Base-by-base conservation (phyloP, 768 basidiomycete species). In the Boletus sp. region DNA sequence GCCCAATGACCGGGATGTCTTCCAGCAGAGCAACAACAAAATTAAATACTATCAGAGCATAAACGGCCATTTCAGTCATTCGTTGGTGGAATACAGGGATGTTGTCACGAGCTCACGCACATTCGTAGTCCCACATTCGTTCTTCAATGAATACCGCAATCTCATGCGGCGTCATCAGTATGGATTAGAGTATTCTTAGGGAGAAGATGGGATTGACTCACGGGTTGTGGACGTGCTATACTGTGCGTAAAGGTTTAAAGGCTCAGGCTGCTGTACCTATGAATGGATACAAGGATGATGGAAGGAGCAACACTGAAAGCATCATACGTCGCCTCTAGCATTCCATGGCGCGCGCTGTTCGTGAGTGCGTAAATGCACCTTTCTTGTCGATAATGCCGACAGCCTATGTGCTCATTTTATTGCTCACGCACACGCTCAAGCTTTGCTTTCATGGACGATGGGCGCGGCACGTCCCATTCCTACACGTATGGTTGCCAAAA, bases 401-500 rank as follows among this genome's bases (percentile, higher is more conserved):
- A 10, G 49, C 60, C 64, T 59, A 69, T 15, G 33, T 58, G 20
- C 47, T 53, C 55, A 67, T 64, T 44, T 29, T 44, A 28, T 24
- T 51, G 37, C 55, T 28, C 28, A 59, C 7, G 12, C 55, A 59
- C 57, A 17, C 72, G 63, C 37, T 73, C 65, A 44, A 58, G n/a
- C n/a, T n/a, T n/a, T n/a, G 28, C 52, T 54, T 36, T 71, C 69
- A 11, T 72, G 62, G 6, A 80, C 70, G 1, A 63, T 61, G 0
- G 83, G n/a, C n/a, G 86, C 0, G 89, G 89, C 2, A 73, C 66
- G 28, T 85, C 79, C 89, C 88, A 90, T 70, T 93, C 92, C 66
- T 94, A 87, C 0, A 89, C 83, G 58, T 92, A 92, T 0, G 85
- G 83, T 56, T 80, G 77, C 92, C 92, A 98, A 75, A 95, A 96